Percentiles rank a stretch among this genome's conserved stretches.
Conservation (phyloP, 257 asterid species). For the Nicotiana noctiflora region DNA sequence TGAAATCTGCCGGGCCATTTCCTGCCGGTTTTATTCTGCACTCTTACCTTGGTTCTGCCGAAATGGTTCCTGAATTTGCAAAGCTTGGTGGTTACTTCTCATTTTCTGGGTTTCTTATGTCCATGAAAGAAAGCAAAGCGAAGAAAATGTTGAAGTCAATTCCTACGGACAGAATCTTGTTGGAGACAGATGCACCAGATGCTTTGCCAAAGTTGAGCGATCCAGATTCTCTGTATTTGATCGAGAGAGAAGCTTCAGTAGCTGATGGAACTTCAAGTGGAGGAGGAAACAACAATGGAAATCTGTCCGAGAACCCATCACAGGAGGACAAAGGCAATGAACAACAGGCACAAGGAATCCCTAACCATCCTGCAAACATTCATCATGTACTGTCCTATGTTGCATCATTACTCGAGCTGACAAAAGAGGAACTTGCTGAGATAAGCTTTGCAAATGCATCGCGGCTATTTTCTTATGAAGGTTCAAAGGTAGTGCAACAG, state of each 20-base stretch:
- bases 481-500: slow-evolving; percentile 49
- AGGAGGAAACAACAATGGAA: neutral
- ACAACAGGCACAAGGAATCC: slow-evolving; percentile 18
- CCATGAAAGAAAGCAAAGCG: slow-evolving; percentile 81
- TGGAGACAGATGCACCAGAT: slow-evolving; percentile 98
- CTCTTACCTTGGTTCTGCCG: slow-evolving; percentile 91
- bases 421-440: slow-evolving; percentile 56
- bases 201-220: slow-evolving; percentile 43
- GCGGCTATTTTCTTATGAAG: slow-evolving; percentile 68
- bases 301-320: neutral
- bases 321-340: slow-evolving; percentile 13
- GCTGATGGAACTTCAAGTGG: slow-evolving; percentile 12
- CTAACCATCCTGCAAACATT: slow-evolving; percentile 87
- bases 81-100: slow-evolving; percentile 89
- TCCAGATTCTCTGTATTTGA: slow-evolving; percentile 29
- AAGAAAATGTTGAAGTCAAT: slow-evolving; percentile 71
- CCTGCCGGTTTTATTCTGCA: slow-evolving; percentile 77
- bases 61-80: slow-evolving; percentile 79
- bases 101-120: slow-evolving; percentile 88
- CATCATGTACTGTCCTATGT: slow-evolving; percentile 68
- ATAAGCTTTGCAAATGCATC: slow-evolving; percentile 61
- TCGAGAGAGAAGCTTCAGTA: slow-evolving; percentile 21
- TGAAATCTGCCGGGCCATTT: slow-evolving; percentile 71
- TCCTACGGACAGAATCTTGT: slow-evolving; percentile 74
- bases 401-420: slow-evolving; percentile 54